Evolutionary conservation across 2,329 filamentous ascomycete species (phyloP).

Genomic region (Cladosporium austrohemisphaericum): DNA sequence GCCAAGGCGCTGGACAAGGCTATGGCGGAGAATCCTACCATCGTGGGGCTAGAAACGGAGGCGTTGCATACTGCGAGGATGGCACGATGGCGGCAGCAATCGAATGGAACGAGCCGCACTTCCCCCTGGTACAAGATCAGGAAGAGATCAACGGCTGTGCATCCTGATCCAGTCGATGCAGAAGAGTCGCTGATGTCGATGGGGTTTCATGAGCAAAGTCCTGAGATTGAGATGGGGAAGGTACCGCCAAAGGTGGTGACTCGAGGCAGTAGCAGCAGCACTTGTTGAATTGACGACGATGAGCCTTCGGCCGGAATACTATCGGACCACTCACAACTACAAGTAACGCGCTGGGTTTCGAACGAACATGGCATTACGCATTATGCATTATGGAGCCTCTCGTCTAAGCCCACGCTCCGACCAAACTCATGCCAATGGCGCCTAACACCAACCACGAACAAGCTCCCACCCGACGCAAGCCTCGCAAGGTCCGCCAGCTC

Average conservation of each 20-base stretch:
- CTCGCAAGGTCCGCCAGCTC: conserved; percentile 56
- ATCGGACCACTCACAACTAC: no score
- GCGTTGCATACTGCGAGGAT: not conserved
- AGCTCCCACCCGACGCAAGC: conserved; percentile 55
- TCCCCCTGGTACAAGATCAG: no score
- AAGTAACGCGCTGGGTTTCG: no score
- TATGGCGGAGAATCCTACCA: not conserved
- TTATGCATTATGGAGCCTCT: no score
- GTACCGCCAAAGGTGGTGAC: not conserved
- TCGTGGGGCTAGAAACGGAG: not conserved
- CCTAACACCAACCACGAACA: conserved; percentile 57
- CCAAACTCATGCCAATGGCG: conserved; percentile 59
- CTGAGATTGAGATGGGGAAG: conserved; percentile 1
- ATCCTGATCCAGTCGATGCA: not conserved
- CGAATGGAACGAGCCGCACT: no score
- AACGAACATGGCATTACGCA: not conserved
- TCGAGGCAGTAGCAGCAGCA: no score
- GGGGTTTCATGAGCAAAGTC: not conserved
- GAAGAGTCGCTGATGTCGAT: conserved; percentile 2
- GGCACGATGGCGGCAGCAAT: not conserved
- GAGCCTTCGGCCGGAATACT: no score
- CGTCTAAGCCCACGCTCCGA: conserved; percentile 63
- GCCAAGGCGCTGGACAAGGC: conserved; percentile 11
- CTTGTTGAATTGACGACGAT: no score
- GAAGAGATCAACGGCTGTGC: not conserved